Base-by-base conservation (phyloP, 1,139 yeast species). In the Saccharomycopsis hybrid region DNA sequence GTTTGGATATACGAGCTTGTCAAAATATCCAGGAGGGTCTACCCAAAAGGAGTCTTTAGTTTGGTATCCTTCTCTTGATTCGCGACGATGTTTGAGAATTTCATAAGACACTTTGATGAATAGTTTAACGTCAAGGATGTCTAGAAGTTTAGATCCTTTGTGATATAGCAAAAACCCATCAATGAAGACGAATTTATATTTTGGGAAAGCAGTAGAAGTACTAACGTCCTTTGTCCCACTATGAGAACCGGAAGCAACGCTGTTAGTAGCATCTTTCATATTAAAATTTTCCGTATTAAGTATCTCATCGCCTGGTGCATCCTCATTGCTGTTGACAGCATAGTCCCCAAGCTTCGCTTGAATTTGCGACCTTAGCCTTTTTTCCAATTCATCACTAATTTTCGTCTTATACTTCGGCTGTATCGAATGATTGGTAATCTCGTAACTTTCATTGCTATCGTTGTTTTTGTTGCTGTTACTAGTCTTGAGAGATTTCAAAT, bases 1-100 rank as follows among this genome's bases (percentile, higher is more conserved):
- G 18, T 83, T 84, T 1, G 95, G 95, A 89, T 96, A 92, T 0
- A 92, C 98, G 54, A 85, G 76, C 31, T 79, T 72, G 54, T 82
- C 95, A 64, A 90, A 92, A 63, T 89, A 92, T 39, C 78, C 77
- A 0, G 97, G 97, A 1, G 98, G 98, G 61, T 92, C 97, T 0
- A 76, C 78, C 98, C 98, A 92, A 60, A 80, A 80, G 0, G 86
- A 89, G 46, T 80, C 92, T n/a, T 78, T 73, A 0, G 97, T 90
- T 40, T 77, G 80, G 61, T 92, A 92, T 0, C 94, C 95, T 11
- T 72, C 62, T 54, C 98, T 73, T 2, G 76, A 72, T 50, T 78
- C 82, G 51, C 98, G 74, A 54, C 98, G 74, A 11, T 59, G 52
- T 59, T 83, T 83, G 48, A 92, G 69, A 2, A 79, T 75, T 2